phyloP scores from a whole-genome alignment of 352 stramenopile species.

The Saprolegnia diclina region DNA sequence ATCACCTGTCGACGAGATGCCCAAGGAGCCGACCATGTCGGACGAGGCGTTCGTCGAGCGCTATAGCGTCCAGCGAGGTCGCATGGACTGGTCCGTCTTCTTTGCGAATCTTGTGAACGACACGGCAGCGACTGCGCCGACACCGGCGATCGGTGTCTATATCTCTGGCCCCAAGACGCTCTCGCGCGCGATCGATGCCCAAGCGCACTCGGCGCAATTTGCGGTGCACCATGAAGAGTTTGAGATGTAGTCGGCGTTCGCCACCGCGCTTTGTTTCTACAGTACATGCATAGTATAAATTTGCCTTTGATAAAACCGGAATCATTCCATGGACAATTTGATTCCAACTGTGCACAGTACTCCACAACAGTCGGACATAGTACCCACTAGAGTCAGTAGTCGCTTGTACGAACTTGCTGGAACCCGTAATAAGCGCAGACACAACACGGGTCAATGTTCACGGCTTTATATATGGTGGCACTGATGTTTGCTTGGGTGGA shows the following conservation, averaged over 20 bases:
- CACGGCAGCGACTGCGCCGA: neutral
- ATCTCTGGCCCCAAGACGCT: slow-evolving; percentile 67
- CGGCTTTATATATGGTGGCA: too few species aligned
- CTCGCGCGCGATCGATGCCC: slow-evolving; percentile 48
- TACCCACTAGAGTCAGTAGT: too few species aligned
- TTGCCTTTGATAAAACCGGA: too few species aligned
- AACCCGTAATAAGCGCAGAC: too few species aligned
- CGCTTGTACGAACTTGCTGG: too few species aligned
- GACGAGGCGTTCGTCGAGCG: neutral
- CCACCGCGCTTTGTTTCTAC: too few species aligned
- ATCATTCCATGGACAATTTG: too few species aligned
- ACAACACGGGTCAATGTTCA: too few species aligned
- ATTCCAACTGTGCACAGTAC: too few species aligned
- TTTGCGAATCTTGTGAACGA: neutral
- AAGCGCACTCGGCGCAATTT: slow-evolving; percentile 43
- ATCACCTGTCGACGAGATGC: neutral
- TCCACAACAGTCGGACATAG: too few species aligned
- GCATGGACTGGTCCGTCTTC: slow-evolving; percentile 5
- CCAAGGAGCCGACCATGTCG: neutral
- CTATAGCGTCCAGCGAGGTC: slow-evolving; percentile 9
- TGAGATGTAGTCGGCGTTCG: slow-evolving; percentile 80
- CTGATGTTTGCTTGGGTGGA: too few species aligned
- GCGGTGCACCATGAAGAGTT: slow-evolving; percentile 70
- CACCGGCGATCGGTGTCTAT: slow-evolving; percentile 56
- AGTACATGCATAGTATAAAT: too few species aligned